Base-by-base conservation (phyloP, 768 basidiomycete species). In the Tulasnella sp. region DNA sequence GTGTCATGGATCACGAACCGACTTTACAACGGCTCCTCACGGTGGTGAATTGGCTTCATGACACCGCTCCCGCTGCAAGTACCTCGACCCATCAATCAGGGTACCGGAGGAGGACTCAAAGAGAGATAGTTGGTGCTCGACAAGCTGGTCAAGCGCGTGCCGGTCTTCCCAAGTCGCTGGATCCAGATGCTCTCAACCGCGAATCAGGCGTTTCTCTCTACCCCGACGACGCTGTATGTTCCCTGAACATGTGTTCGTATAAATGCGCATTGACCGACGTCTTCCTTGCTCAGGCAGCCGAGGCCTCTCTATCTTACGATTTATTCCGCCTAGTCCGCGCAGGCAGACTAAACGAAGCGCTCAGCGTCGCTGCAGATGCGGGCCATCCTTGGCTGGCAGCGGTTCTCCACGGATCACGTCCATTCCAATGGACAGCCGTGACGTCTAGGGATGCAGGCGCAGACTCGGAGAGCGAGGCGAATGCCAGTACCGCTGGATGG, bases 381-480 rank as follows among this genome's bases (percentile, higher is more conserved):
- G 92, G 96, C 82, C 94, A 97, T 82, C 93, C 95, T 0, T 98
- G 97, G 97, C 89, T 96, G 34, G 95, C 96, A 2, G 96, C 96
- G 1, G 94, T 92, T 79, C 90, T 99, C 64, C 92, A 94, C 8
- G 97, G 97, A 1, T 93, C 94, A 0, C 85, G 91, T 41, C 85
- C 96, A 28, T 97, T 95, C 84, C 88, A 89, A 44, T 96, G 95
- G 93, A 88, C 88, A 72, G 89, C 90, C 0, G 89, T 96, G 3
- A 90, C 80, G 40, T 80, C 80, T 3, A 77, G 58, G 31, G 90
- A 91, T 75, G 83, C 84, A n/a, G 86, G 88, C n/a, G 9, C 24
- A 31, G 60, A 64, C 24, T 1, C 60, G 8, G 87, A 76, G 85
- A 85, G n/a, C 60, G 60, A 64, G 24, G 22, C 60, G 12, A 64